phyloP scores from a whole-genome alignment of 2,329 filamentous ascomycete species.

The Stachybotrys echinatus region DNA sequence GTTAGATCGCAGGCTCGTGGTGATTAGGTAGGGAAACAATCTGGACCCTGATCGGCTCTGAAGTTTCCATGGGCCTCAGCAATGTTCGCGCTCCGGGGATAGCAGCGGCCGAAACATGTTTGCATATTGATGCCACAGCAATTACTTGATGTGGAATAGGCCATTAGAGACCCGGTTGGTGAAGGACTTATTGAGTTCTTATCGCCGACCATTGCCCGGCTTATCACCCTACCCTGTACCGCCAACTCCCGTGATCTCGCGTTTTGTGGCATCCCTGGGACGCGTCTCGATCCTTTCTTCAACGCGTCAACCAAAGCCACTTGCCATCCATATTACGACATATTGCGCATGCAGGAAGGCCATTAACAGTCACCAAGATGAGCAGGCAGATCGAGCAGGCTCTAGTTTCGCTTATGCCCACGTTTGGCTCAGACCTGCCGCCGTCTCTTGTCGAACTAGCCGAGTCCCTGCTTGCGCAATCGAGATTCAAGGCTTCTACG shows the following conservation, averaged over 20 bases:
- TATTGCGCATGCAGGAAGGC: neutral
- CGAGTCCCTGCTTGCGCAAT: constrained; percentile 71
- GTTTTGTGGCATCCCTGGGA: neutral
- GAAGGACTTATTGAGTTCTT: neutral
- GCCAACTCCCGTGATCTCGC: constrained; percentile 2
- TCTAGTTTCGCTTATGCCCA: constrained; percentile 68
- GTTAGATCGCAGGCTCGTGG: no score
- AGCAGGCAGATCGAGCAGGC: constrained; percentile 70
- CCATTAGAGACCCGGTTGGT: no score
- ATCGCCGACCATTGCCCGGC: neutral
- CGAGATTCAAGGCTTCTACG: constrained; percentile 67
- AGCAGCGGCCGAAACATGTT: no score
- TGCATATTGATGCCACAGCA: no score
- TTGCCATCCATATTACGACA: neutral
- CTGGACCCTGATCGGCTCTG: no score
- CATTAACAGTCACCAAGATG: constrained; percentile 41
- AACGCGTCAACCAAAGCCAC: neutral
- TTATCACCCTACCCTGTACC: neutral
- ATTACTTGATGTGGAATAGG: no score
- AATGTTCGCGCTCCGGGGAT: no score
- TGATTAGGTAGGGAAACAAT: no score
- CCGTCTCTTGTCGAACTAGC: constrained; percentile 66
- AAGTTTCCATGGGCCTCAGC: no score
- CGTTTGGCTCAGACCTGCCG: constrained; percentile 62
- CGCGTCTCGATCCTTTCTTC: neutral